Evolutionary conservation across 1,139 yeast genomes (phyloP).

Genomic region (Hansenula lynferdii): DNA sequence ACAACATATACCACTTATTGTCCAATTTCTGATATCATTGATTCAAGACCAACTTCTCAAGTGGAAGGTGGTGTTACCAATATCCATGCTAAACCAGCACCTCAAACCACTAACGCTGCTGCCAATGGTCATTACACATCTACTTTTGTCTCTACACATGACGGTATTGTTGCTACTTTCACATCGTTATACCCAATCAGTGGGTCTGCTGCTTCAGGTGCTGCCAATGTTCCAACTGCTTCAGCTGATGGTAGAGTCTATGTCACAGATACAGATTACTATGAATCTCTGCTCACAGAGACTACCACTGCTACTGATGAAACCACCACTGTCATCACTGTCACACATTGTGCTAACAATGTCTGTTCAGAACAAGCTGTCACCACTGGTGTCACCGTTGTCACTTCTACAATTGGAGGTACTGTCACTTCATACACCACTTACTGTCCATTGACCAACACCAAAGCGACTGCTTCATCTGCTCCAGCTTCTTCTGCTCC

Average conservation of each 20-base stretch:
- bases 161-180: neutral
- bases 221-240: slow-evolving; percentile 2
- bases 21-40: slow-evolving; percentile 10
- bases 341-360: slow-evolving; percentile 15
- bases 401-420: slow-evolving; percentile 20
- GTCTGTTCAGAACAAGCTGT: no score
- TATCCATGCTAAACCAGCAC: slow-evolving; percentile 1
- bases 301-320: neutral
- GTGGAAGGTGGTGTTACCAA: slow-evolving; percentile 3
- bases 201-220: slow-evolving; percentile 5
- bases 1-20: slow-evolving; percentile 19
- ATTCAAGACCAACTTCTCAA: slow-evolving; percentile 3
- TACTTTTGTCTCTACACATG: neutral
- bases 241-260: neutral
- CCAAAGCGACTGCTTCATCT: neutral
- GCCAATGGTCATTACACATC: neutral
- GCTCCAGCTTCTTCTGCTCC: neutral
- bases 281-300: neutral
- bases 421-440: slow-evolving; percentile 25
- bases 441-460: slow-evolving; percentile 25
- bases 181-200: slow-evolving; percentile 1
- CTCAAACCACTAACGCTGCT: neutral
- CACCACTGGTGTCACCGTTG: neutral
- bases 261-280: slow-evolving; percentile 3
- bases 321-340: slow-evolving; percentile 13